Conservation (phyloP, 208 protist genomes). For the Leishmania turanica region DNA sequence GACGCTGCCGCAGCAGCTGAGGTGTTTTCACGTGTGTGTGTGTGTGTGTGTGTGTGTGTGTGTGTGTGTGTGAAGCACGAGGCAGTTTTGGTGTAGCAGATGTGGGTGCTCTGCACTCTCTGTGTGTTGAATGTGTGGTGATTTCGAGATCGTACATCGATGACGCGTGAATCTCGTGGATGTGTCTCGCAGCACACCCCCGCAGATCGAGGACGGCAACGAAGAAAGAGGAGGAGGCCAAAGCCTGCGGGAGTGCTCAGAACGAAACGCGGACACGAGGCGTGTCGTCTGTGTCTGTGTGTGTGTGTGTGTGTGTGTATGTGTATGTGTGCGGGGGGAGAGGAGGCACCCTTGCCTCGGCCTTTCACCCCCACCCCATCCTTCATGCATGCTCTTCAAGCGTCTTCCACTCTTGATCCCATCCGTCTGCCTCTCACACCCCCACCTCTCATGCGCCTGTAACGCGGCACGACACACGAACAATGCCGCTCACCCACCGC, state of each 20-base stretch:
- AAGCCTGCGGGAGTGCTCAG: no score
- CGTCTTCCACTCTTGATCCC: neutral
- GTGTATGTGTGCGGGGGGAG: neutral
- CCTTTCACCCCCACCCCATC: neutral
- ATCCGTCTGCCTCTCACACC: neutral
- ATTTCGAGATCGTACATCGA: neutral
- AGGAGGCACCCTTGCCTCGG: neutral
- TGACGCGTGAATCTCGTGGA: neutral
- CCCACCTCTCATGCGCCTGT: neutral
- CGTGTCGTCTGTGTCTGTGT: neutral
- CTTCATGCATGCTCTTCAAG: neutral
- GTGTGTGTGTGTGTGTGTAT: neutral
- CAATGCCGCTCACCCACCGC: neutral
- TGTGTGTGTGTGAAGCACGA: neutral
- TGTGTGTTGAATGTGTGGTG: neutral
- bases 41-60: neutral
- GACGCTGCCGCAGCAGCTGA: conserved; percentile 17
- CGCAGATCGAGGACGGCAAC: neutral
- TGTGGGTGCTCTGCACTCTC: neutral
- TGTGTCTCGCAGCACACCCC: neutral
- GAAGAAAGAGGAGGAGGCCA: neutral
- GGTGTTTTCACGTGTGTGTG: neutral
- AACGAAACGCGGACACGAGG: no score
- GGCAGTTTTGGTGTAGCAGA: neutral
- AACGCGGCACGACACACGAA: neutral